Evolutionary conservation across 768 basidiomycete species (phyloP), one percentile per base, ranked within the genome.

Genomic region (Mycena latifolia): DNA sequence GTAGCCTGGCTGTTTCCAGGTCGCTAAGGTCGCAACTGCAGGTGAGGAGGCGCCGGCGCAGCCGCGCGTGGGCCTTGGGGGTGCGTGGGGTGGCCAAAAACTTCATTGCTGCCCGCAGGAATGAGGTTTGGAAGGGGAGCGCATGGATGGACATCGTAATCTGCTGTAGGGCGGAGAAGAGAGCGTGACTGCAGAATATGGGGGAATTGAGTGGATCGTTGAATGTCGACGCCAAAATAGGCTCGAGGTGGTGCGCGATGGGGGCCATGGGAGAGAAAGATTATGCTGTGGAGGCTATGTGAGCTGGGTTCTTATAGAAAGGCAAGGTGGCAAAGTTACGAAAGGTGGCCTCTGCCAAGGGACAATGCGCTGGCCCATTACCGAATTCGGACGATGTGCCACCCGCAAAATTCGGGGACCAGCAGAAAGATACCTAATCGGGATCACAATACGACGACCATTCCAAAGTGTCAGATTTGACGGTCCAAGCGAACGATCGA

Each of bases 61-160:
- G 18, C 20, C 22, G 17, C 6, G 18, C 27, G 15, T 45, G 37
- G 4, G 50, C 46, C n/a, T 11, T 17, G 9, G n/a, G 24, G 2
- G 63, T 43, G 28, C 63, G 63, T 10, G 29, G 39, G 2, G 55
- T 46, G 55, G 55, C 14, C 55, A 64, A 37, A 33, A 56, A 63
- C n/a, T 50, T 52, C 62, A 56, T 56, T 8, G 55, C 62, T 11
- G 62, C 55, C 39, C 24, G 39, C 29, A 64, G 55, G 25, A 45
- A 57, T 25, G 5, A 5, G 3, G 46, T 29, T 27, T 64, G 63
- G n/a, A 45, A 64, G 0, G 55, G 50, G 24, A 58, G 14, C 4
- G 29, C 54, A 8, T 25, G 3, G 25, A 55, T 54, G n/a, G 37
- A 53, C 5, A 11, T 6, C 2, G 8, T 3, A 9, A 64, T 15